Conservation (phyloP, 805 yeast genomes). For the Candida ipomoeae region DNA sequence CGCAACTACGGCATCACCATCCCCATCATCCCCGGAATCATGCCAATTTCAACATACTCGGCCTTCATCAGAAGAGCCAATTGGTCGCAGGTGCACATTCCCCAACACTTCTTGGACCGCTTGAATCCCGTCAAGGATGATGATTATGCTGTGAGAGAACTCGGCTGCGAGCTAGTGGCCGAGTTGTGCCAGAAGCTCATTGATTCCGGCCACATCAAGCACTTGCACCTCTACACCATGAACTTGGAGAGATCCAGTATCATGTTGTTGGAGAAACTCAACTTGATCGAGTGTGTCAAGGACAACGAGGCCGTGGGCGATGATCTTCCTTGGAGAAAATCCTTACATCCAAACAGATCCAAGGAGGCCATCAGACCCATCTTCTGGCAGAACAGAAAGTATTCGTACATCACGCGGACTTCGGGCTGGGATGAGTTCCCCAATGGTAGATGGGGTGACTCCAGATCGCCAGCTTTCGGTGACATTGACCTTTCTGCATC, state of each 20-base stretch:
- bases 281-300: slow-evolving; percentile 46
- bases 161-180: slow-evolving; percentile 76
- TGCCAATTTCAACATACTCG: slow-evolving; percentile 97
- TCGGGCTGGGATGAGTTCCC: slow-evolving; percentile 98
- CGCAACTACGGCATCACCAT: slow-evolving; percentile 69
- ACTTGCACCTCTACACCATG: slow-evolving; percentile 96
- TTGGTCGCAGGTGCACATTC: slow-evolving; percentile 87
- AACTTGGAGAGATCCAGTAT: slow-evolving; percentile 87
- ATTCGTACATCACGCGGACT: slow-evolving; percentile 83
- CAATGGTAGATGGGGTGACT: slow-evolving; percentile 98
- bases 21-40: slow-evolving; percentile 95
- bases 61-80: slow-evolving; percentile 89
- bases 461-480: slow-evolving; percentile 95
- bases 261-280: slow-evolving; percentile 77
- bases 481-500: slow-evolving; percentile 80
- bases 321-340: slow-evolving; percentile 84
- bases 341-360: slow-evolving; percentile 73
- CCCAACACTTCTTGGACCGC: slow-evolving; percentile 61
- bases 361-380: slow-evolving; percentile 88
- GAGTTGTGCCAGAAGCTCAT: slow-evolving; percentile 76
- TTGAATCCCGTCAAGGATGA: slow-evolving; percentile 86
- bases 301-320: slow-evolving; percentile 39
- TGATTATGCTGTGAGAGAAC: slow-evolving; percentile 80
- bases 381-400: slow-evolving; percentile 93
- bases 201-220: slow-evolving; percentile 70